Evolutionary conservation across 2,329 filamentous ascomycete species (phyloP).

Genomic region (Aspergillus pseudonomiae): DNA sequence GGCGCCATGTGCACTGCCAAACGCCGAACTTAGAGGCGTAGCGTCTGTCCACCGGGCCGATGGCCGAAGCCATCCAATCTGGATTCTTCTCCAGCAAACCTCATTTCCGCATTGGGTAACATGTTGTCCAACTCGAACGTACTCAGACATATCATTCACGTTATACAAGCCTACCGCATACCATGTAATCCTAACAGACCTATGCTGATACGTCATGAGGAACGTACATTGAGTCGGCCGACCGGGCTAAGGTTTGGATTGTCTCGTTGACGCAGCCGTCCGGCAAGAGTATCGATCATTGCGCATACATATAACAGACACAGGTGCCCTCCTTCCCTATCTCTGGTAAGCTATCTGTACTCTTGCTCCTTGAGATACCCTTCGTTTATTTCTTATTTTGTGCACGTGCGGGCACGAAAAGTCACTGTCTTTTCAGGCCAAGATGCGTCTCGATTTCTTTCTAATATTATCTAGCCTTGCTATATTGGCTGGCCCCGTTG

Average conservation of each 20-base stretch:
- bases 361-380: not conserved
- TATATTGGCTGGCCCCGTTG: constrained; percentile 15
- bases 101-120: constrained; percentile 7
- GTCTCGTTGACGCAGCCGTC: not conserved
- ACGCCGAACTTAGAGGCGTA: not conserved
- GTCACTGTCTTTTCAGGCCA: not conserved
- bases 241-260: not conserved
- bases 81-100: not conserved
- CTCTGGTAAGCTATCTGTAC: not conserved
- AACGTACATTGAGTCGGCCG: not conserved
- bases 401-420: not conserved
- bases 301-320: not conserved
- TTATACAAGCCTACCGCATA: constrained; percentile 12
- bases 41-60: not conserved
- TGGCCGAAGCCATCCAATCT: constrained; percentile 6
- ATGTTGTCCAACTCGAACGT: constrained; percentile 9
- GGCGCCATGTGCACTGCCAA: not conserved
- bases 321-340: not conserved
- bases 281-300: not conserved
- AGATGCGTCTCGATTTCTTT: constrained; percentile 5
- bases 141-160: not conserved
- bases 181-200: constrained; percentile 10
- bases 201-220: not conserved
- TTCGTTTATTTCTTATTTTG: not conserved
- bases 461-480: constrained; percentile 1